Evolutionary conservation across 2,329 filamentous ascomycete species (phyloP), one percentile per base, ranked within the genome.

Genomic region (Diaporthe helianthi): DNA sequence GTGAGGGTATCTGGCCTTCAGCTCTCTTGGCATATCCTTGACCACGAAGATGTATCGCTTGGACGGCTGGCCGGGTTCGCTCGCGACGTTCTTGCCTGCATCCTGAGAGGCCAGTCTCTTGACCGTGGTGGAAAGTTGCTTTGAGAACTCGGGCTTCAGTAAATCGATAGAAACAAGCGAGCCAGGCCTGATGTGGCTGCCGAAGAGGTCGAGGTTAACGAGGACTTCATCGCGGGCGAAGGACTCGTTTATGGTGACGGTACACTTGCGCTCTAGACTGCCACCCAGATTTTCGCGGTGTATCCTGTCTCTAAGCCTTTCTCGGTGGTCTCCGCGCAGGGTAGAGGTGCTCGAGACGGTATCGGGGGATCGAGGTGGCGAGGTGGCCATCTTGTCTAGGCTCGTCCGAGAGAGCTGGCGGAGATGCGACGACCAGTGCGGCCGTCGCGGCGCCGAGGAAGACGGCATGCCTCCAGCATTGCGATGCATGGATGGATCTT

Each of bases 141-240:
- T 71, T 19, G 69, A 71, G 15, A 58, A 60, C 55, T 71, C 69
- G 13, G 70, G 77, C 73, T 85, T 88, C 61, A 90, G 76, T 7
- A 89, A 85, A 26, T 90, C 83, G 67, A 97, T 90, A 74, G 93
- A 91, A 80, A 96, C 89, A 67, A 97, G 82, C 71, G 87, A 87
- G 31, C 92, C 92, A 0, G 88, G 83, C 68, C 86, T 86, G 72
- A 93, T 84, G 54, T 87, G 85, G 53, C 85, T 83, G 65, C 88
- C 87, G 70, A 95, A 88, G 19, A 90, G 85, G 68, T 92, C 89
- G 69, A 91, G 84, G 77, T 95, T 96, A 75, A 97, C 85, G 26
- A 96, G 84, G 53, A 96, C 90, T 74, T 95, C 93, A 75, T 97
- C 92, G 69, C 86, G 87, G 10, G 91, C 90, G 75, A 94, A 91